A percentile compares a stretch with the other conserved stretches of the same genome.
Evolutionary conservation across 352 stramenopile species (phyloP).

Genomic region (Globisporangium sylvaticum): DNA sequence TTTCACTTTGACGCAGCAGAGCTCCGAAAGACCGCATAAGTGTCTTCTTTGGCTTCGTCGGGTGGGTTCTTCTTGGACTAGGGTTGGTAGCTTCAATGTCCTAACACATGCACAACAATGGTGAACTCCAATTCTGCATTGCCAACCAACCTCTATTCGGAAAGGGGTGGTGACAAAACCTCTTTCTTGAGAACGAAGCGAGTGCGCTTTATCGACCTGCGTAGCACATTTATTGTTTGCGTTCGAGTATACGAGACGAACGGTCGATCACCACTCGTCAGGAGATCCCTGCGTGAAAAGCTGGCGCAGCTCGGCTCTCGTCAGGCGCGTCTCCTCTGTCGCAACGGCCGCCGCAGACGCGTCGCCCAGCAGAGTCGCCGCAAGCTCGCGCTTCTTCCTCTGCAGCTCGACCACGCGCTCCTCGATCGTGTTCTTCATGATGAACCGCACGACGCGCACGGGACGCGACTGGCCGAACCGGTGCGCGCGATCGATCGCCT

Average conservation of each 20-base stretch:
- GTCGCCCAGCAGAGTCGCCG: conserved; percentile 69
- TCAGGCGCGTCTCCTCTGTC: conserved; percentile 30
- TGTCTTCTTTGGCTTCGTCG: too few species aligned
- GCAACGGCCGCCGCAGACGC: conserved; percentile 14
- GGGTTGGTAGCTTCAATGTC: too few species aligned
- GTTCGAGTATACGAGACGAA: neutral
- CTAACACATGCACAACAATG: too few species aligned
- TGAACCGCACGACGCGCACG: conserved; percentile 78
- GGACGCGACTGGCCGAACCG: conserved; percentile 76
- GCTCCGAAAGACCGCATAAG: too few species aligned
- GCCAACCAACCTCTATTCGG: too few species aligned
- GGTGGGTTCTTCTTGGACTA: too few species aligned
- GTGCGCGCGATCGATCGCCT: conserved; percentile 88
- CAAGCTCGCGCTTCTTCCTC: conserved; percentile 82
- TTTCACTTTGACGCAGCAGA: too few species aligned
- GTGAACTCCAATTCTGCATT: too few species aligned
- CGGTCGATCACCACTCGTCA: conserved; percentile 3
- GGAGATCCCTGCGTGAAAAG: conserved; percentile 35
- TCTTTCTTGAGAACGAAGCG: too few species aligned
- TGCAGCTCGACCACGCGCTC: conserved; percentile 88
- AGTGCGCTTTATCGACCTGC: too few species aligned
- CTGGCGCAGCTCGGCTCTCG: conserved; percentile 37
- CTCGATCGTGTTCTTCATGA: conserved; percentile 88
- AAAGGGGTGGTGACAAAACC: too few species aligned
- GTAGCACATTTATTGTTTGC: neutral